Base-by-base conservation (phyloP, 352 stramenopile species). In the Phytophthora sp. region DNA sequence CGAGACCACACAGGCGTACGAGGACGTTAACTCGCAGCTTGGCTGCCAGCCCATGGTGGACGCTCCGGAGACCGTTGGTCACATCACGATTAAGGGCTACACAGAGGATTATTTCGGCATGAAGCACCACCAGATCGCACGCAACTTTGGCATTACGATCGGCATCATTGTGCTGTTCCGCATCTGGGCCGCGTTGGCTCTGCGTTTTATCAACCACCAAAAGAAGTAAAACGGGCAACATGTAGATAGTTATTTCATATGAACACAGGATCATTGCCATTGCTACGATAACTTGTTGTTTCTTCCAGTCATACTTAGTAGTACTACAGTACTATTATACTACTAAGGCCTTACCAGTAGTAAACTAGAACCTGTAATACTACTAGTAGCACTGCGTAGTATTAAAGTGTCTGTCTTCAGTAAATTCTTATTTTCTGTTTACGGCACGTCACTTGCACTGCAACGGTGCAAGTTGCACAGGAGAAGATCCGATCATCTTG, bases 41-140 rank as follows among this genome's bases (percentile, higher is more conserved):
- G 61, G 61, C 0, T 63, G 44, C 24, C 61, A 63, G 7, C 31
- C 51, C 1, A 51, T 69, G 24, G 27, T 8, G 2, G n/a, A 52
- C 24, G 9, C 52, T 21, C 52, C 61, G 11, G 52, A 57, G 44
- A 57, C 61, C 2, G 46, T 69, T n/a, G 55, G 49, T 16, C 49
- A 56, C 49, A 45, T 58, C 57, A 62, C 54, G 8, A 33, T 51
- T 18, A 53, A 52, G 18, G 41, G 31, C 27, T 65, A 57, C 39
- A 54, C 46, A 18, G 46, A 54, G n/a, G n/a, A 54, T 8, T 54
- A 54, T 20, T 57, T 57, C 30, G 49, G 55, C 45, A 46, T 64
- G 42, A 65, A 57, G 35, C 55, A 64, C 31, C 35, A 54, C 35
- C 21, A 64, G 27, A 55, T 65, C 54, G 55, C 61, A 23, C 62